Evolutionary conservation across 2,329 filamentous ascomycete genomes (phyloP).

Genomic region (Arthrobotrys megalospora): DNA sequence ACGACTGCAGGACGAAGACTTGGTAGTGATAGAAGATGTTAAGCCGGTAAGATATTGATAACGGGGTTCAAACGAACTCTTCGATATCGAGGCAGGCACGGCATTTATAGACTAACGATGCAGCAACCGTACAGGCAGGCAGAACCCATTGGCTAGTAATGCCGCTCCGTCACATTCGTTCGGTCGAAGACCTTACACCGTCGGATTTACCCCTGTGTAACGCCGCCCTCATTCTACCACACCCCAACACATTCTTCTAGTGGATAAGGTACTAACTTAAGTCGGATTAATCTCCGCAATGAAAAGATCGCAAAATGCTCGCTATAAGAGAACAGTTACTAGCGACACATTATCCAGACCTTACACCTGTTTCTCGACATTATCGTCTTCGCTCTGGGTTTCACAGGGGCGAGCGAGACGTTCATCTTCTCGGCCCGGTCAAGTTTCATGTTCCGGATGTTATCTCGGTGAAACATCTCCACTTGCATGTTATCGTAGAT

Average conservation of each 20-base stretch:
- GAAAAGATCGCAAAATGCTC: slow-evolving; percentile 52
- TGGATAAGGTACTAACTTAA: background rate
- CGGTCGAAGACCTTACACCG: slow-evolving; percentile 46
- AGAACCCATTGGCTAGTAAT: slow-evolving; percentile 55
- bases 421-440: slow-evolving; percentile 17
- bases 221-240: slow-evolving; percentile 19
- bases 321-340: slow-evolving; percentile 43
- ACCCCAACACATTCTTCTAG: slow-evolving; percentile 43
- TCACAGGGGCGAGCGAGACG: slow-evolving; percentile 40
- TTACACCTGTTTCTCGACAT: slow-evolving; percentile 23
- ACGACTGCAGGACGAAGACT: slow-evolving; percentile 38
- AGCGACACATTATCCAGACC: slow-evolving; percentile 37
- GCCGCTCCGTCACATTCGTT: slow-evolving; percentile 53
- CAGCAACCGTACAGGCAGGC: slow-evolving; percentile 35
- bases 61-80: background rate
- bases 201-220: slow-evolving; percentile 58
- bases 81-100: background rate
- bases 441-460: slow-evolving; percentile 42
- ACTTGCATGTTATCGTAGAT: slow-evolving; percentile 55
- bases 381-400: slow-evolving; percentile 41
- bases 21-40: slow-evolving; percentile 56
- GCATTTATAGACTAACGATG: background rate
- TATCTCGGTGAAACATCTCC: slow-evolving; percentile 53
- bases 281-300: background rate
- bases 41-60: slow-evolving; percentile 5